Evolutionary conservation across 495 filamentous ascomycete species (phyloP), one percentile per base, ranked within the genome.

Genomic region (Trichodelitschia bisporula): DNA sequence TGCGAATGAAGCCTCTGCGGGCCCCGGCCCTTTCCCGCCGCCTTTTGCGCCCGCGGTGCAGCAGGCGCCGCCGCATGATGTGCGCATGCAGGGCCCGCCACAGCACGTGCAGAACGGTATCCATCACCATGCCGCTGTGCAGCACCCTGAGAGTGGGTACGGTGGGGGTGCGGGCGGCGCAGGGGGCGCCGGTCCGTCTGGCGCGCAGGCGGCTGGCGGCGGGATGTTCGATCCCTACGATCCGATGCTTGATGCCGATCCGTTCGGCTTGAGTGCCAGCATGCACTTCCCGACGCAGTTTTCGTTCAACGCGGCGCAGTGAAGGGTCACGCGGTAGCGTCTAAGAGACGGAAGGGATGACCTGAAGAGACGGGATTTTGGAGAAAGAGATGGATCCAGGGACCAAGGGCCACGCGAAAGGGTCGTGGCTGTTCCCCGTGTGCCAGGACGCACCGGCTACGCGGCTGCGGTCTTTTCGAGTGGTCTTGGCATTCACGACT

Each of bases 221-320:
- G 62, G 69, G 33, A 53, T 79, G 9, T 62, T 89, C 40, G 78
- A 83, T 41, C 64, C 69, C n/a, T 74, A 66, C 43, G 72, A 78
- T 44, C 72, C 77, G 6, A 72, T 75, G 52, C 61, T 86, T 23
- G 80, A 91, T 47, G 72, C 77, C 36, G 82, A 90, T 52, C 79
- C 82, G 5, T 92, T 91, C 42, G 82, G 80, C 12, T 55, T 90
- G 26, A 78, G 72, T 32, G 79, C 80, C 14, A 86, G 77, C 53
- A 89, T 92, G 82, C 76, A 82, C 40, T 92, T 89, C 42, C 80
- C 80, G 14, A 82, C 76, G 3, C 75, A 78, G 24, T 91, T 83
- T 55, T 75, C 70, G 31, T 82, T 79, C 46, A 75, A 83, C 31
- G 32, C 41, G 21, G n/a, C n/a, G n/a, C n/a, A n/a, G n/a, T n/a